These are phyloP conservation scores for Penicillium sp. DNA, from an alignment of 2,329 filamentous ascomycete genomes.

Conservation along the genomic window DNA sequence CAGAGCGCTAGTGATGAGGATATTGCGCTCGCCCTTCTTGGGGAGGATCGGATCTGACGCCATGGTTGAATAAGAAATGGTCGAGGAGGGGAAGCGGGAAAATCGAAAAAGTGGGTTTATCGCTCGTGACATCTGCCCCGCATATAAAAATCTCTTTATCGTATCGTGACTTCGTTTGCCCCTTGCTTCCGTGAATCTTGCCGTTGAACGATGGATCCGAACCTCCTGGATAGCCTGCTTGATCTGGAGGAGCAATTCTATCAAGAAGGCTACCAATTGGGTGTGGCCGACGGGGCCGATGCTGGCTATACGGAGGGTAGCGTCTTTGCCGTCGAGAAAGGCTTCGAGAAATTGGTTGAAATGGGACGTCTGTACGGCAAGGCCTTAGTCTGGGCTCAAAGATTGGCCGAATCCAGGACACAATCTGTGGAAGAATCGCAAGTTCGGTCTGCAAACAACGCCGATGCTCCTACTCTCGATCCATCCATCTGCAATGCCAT, in stretches of 20 bases:
- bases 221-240: slow-evolving; percentile 53
- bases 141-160: slow-evolving; percentile 18
- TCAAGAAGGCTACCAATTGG: slow-evolving; percentile 70
- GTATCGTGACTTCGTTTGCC: neutral
- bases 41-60: slow-evolving; percentile 51
- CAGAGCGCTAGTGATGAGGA: slow-evolving; percentile 85
- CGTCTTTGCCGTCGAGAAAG: slow-evolving; percentile 82
- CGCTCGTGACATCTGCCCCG: slow-evolving; percentile 24
- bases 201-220: slow-evolving; percentile 33
- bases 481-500: slow-evolving; percentile 37
- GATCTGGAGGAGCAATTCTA: slow-evolving; percentile 67
- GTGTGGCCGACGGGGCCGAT: slow-evolving; percentile 65
- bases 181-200: neutral
- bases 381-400: slow-evolving; percentile 75
- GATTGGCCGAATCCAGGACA: slow-evolving; percentile 46
- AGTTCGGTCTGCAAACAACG: slow-evolving; percentile 2
- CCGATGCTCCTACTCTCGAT: slow-evolving; percentile 19
- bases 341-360: slow-evolving; percentile 85
- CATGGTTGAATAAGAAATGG: slow-evolving; percentile 20
- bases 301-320: slow-evolving; percentile 83
- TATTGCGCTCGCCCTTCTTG: slow-evolving; percentile 70
- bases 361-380: slow-evolving; percentile 73
- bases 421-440: slow-evolving; percentile 5
- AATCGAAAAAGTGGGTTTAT: slow-evolving; percentile 47
- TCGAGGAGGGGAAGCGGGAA: slow-evolving; percentile 55